Conservation (phyloP, 208 protist species). For the Leishmania gerbilli region DNA sequence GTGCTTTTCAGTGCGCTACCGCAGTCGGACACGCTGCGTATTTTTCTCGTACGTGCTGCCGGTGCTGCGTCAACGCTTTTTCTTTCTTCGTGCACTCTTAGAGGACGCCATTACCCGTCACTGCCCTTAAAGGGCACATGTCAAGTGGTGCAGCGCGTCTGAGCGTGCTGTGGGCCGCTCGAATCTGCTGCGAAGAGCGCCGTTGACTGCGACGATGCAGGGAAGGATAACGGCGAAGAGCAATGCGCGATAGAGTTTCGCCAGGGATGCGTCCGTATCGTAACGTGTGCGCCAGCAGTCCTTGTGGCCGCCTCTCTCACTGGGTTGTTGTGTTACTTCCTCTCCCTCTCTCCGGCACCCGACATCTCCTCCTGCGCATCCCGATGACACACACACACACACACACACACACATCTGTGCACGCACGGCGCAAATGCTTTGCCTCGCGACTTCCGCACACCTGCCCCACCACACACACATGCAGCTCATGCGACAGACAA, state of each 20-base stretch:
- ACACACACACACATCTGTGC: neutral
- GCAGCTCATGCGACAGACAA: neutral
- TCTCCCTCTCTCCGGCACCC: neutral
- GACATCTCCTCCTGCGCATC: neutral
- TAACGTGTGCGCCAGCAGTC: neutral
- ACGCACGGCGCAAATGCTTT: neutral
- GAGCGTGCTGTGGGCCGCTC: neutral
- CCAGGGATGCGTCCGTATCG: neutral
- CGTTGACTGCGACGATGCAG: neutral
- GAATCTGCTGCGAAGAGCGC: neutral
- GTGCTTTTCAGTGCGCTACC: neutral
- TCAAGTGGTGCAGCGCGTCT: neutral
- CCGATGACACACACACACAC: neutral
- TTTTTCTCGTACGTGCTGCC: neutral
- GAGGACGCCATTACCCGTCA: neutral
- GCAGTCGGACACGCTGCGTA: neutral
- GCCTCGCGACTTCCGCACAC: neutral
- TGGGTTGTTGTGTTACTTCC: too few relatives aligned
- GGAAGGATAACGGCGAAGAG: neutral
- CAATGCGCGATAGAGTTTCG: neutral
- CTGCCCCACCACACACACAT: neutral
- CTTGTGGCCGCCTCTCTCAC: neutral
- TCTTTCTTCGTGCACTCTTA: neutral
- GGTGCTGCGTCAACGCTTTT: too few relatives aligned
- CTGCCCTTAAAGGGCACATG: neutral